Evolutionary conservation across 2,329 filamentous ascomycete genomes (phyloP).

Genomic region (Colletotrichum sp.): DNA sequence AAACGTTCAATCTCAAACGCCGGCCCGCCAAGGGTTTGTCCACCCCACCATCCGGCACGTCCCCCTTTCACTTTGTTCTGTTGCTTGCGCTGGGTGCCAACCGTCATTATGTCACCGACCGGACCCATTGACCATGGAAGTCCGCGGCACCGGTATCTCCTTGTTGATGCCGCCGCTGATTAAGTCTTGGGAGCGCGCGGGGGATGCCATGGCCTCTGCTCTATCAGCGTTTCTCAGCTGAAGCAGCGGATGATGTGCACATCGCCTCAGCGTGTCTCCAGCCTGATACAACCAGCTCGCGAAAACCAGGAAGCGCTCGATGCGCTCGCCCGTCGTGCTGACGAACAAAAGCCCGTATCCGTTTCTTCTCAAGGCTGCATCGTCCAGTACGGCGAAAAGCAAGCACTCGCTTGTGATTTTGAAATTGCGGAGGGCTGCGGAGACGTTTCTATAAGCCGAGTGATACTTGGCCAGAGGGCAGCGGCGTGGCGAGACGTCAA

Average conservation of each 20-base stretch:
- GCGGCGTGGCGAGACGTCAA: neutral
- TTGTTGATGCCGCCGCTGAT: neutral
- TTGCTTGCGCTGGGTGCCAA: neutral
- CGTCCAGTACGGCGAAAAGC: neutral
- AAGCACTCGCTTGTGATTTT: slow-evolving; percentile 5
- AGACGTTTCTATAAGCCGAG: neutral
- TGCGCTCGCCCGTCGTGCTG: neutral
- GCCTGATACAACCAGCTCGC: neutral
- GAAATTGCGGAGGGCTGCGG: neutral
- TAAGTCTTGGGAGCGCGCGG: neutral
- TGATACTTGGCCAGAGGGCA: neutral
- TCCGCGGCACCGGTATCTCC: neutral
- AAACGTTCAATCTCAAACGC: slow-evolving; percentile 22
- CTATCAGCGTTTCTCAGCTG: neutral
- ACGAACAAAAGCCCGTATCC: neutral
- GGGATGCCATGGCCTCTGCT: neutral
- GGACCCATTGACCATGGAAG: neutral
- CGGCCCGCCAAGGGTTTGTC: slow-evolving; percentile 6
- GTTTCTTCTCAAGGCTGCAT: neutral
- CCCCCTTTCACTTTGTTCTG: neutral
- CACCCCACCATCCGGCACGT: slow-evolving; percentile 1
- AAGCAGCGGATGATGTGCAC: neutral
- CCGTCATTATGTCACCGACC: neutral
- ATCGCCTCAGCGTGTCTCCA: neutral
- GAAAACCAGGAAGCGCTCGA: neutral